Conservation (phyloP, 2,329 filamentous ascomycete genomes). For the Lachnellula cervina region DNA sequence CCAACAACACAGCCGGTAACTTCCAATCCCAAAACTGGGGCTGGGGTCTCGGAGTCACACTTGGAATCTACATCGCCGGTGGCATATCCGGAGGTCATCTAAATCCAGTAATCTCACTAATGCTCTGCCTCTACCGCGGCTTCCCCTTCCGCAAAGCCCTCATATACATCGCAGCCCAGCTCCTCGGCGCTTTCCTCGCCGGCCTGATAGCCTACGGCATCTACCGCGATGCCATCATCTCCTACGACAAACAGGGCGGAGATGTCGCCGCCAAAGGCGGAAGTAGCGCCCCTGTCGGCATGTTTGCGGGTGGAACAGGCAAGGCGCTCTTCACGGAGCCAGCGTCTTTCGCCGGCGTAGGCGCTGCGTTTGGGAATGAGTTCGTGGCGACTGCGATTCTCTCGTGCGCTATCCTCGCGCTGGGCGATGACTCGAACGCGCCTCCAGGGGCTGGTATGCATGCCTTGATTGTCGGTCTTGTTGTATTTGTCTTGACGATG, state of each 20-base stretch:
- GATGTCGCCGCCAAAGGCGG: neutral
- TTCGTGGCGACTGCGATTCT: slow-evolving; percentile 39
- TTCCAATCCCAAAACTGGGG: slow-evolving; percentile 39
- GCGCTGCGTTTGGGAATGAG: slow-evolving; percentile 40
- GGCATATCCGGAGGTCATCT: slow-evolving; percentile 18
- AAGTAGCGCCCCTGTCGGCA: neutral
- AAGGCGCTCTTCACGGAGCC: slow-evolving; percentile 9
- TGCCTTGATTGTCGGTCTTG: slow-evolving; percentile 41
- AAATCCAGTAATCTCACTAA: slow-evolving; percentile 16
- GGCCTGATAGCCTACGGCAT: slow-evolving; percentile 12
- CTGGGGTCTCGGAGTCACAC: slow-evolving; percentile 51
- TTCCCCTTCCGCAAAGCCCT: slow-evolving; percentile 16
- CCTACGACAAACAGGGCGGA: slow-evolving; percentile 2
- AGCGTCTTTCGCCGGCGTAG: slow-evolving; percentile 12
- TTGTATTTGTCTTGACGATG: slow-evolving; percentile 32
- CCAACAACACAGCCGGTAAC: slow-evolving; percentile 30
- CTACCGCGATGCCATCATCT: slow-evolving; percentile 11
- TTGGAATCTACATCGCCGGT: slow-evolving; percentile 31
- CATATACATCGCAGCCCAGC: slow-evolving; percentile 11
- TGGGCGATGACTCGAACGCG: slow-evolving; percentile 39
- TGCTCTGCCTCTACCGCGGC: slow-evolving; percentile 14
- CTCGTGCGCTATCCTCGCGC: slow-evolving; percentile 36
- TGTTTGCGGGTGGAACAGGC: slow-evolving; percentile 2
- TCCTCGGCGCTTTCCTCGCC: slow-evolving; percentile 14
- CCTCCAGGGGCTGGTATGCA: slow-evolving; percentile 44